Percentiles rank a stretch among this genome's conserved stretches.
Conservation (phyloP, 2,329 filamentous ascomycete species). For the Clarireedia monteithiana region DNA sequence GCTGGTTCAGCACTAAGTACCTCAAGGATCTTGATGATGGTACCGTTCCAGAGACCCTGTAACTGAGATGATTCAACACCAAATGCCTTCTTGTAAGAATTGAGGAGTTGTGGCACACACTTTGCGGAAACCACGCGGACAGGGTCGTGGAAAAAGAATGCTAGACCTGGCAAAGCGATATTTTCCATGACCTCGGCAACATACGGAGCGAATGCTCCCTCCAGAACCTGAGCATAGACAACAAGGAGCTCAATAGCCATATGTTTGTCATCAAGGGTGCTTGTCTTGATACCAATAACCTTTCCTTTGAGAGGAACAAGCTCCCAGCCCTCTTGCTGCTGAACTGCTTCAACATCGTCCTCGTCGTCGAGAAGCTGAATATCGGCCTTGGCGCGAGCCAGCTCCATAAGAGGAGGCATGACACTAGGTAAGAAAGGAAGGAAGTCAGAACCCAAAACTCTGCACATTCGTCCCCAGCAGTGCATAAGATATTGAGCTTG, state of each 20-base stretch:
- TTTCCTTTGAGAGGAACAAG: constrained; percentile 94
- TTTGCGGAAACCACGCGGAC: constrained; percentile 93
- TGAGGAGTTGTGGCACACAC: constrained; percentile 85
- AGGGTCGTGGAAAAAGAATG: constrained; percentile 99
- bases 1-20: constrained; percentile 89
- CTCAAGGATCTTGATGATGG: constrained; percentile 85
- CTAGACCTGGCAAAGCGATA: constrained; percentile 85
- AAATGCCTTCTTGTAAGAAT: constrained; percentile 88
- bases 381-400: constrained; percentile 92
- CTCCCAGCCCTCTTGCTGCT: constrained; percentile 96
- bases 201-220: constrained; percentile 84
- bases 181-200: constrained; percentile 93
- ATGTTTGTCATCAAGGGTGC: constrained; percentile 94
- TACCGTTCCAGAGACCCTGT: constrained; percentile 73
- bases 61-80: constrained; percentile 74
- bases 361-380: constrained; percentile 95
- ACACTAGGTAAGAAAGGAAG: constrained; percentile 86
- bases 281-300: constrained; percentile 96
- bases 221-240: constrained; percentile 94
- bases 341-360: constrained; percentile 84
- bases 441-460: constrained; percentile 84
- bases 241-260: constrained; percentile 99
- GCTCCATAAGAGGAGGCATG: constrained; percentile 85
- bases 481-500: constrained; percentile 96
- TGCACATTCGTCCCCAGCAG: constrained; percentile 98